A percentile compares a stretch with the other conserved stretches of the same genome.
Evolutionary conservation across 805 yeast species (phyloP).

Genomic region (Myxozyma mucilagina): DNA sequence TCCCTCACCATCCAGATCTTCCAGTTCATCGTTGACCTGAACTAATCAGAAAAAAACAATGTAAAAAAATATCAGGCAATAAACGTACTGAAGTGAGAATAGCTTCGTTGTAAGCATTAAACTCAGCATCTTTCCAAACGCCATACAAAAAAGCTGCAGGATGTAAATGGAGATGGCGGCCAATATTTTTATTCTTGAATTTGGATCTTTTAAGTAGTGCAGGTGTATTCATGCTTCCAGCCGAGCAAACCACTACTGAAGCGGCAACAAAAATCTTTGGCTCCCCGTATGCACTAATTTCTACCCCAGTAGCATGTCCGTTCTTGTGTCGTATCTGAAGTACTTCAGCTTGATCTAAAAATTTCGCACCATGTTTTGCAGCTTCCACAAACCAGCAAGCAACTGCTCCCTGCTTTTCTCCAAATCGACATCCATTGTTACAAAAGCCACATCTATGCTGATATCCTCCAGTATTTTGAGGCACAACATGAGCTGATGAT

Average conservation of each 20-base stretch:
- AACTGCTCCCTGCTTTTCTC: slow-evolving; percentile 54
- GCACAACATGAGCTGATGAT: slow-evolving; percentile 45
- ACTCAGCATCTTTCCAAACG: slow-evolving; percentile 44
- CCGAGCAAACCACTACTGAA: slow-evolving; percentile 48
- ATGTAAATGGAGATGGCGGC: slow-evolving; percentile 53
- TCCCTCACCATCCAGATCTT: slow-evolving; percentile 53
- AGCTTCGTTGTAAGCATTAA: slow-evolving; percentile 46
- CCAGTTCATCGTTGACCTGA: slow-evolving; percentile 40
- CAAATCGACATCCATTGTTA: slow-evolving; percentile 52
- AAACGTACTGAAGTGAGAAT: slow-evolving; percentile 53
- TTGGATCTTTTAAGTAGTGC: slow-evolving; percentile 50
- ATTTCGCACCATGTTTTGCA: slow-evolving; percentile 47
- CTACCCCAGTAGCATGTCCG: slow-evolving; percentile 50
- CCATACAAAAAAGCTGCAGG: slow-evolving; percentile 49
- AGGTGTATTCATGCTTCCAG: slow-evolving; percentile 55
- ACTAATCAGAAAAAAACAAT: not conserved
- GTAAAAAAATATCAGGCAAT: not conserved
- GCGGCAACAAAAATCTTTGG: slow-evolving; percentile 43
- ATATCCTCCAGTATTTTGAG: slow-evolving; percentile 49
- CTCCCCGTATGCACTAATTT: slow-evolving; percentile 41
- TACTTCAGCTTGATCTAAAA: slow-evolving; percentile 51
- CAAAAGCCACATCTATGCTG: slow-evolving; percentile 52
- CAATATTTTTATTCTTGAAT: slow-evolving; percentile 53
- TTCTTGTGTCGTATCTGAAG: slow-evolving; percentile 42
- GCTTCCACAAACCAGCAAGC: slow-evolving; percentile 55